phyloP scores from a whole-genome alignment of 2,329 filamentous ascomycete genomes.

The Cladosporium colombiae region DNA sequence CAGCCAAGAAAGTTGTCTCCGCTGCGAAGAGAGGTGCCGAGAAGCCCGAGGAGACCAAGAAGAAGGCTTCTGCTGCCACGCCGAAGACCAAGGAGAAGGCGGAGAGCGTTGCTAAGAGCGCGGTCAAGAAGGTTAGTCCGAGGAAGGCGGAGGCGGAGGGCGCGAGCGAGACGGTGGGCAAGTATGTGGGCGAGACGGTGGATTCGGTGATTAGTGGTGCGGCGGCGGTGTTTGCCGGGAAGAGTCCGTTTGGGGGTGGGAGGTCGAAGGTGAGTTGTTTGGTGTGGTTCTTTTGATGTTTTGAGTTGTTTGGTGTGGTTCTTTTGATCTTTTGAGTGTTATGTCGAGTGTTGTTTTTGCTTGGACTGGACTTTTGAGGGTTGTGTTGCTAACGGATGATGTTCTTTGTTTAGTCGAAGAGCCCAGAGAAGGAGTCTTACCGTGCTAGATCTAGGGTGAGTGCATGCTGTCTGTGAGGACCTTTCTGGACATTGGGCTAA shows the following conservation, averaged over 20 bases:
- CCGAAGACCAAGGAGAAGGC: slow-evolving; percentile 10
- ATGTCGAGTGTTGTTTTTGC: too few species aligned
- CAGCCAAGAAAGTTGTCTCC: slow-evolving; percentile 20
- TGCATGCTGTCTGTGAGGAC: background rate
- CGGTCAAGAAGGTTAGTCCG: slow-evolving; percentile 9
- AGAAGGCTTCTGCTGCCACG: background rate
- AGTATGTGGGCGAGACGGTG: slow-evolving; percentile 1
- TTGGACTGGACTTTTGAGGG: too few species aligned
- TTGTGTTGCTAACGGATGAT: background rate
- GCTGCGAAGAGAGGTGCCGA: slow-evolving; percentile 17
- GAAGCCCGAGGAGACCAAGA: background rate
- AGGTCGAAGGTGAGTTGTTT: background rate
- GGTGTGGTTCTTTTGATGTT: background rate
- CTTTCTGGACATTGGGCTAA: background rate
- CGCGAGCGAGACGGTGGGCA: background rate
- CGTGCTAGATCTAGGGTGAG: slow-evolving; percentile 2
- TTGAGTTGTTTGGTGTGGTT: background rate
- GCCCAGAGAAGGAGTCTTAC: background rate
- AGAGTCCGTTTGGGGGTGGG: background rate
- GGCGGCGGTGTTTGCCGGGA: background rate
- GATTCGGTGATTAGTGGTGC: background rate
- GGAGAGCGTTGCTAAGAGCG: slow-evolving; percentile 6
- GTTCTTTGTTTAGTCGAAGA: background rate
- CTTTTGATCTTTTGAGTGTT: background rate
- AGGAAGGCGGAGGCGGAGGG: slow-evolving; percentile 3